A percentile compares a stretch with the other conserved stretches of the same genome.
phyloP scores from a whole-genome alignment of 306 rosid species.

The Trifolium subterraneum region DNA sequence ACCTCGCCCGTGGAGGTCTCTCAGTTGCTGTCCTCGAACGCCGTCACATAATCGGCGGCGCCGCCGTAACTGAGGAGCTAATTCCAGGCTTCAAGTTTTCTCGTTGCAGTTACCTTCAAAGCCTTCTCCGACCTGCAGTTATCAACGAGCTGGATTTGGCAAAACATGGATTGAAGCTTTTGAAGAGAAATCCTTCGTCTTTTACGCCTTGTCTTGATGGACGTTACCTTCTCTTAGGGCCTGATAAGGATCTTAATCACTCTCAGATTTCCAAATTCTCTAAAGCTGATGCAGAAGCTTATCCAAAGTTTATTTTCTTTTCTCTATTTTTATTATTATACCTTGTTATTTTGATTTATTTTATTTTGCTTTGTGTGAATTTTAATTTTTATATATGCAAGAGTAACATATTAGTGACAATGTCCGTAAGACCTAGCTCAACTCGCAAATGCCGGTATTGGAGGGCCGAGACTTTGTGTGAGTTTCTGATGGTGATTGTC shows the following conservation, averaged over 20 bases:
- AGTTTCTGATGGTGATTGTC: neutral
- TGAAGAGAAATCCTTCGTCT: constrained; percentile 86
- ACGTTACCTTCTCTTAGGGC: constrained; percentile 81
- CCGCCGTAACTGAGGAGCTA: constrained; percentile 86
- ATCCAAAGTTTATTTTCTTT: constrained; percentile 59
- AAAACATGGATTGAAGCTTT: constrained; percentile 82
- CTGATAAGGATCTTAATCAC: constrained; percentile 65
- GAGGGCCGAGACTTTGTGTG: neutral
- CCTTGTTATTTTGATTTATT: neutral
- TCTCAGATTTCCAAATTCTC: constrained; percentile 92
- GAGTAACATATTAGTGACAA: neutral
- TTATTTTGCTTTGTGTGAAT: neutral
- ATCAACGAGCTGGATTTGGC: constrained; percentile 78
- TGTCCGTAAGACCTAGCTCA: neutral
- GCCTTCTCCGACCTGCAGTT: constrained; percentile 86
- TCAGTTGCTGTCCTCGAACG: constrained; percentile 96
- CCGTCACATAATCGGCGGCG: constrained; percentile 90
- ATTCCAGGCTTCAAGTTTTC: constrained; percentile 91
- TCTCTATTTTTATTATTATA: neutral
- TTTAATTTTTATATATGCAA: neutral
- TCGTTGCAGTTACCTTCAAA: constrained; percentile 90
- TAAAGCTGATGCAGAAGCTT: constrained; percentile 71
- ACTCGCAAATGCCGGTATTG: neutral
- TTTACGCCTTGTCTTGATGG: constrained; percentile 95
- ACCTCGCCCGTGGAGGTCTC: constrained; percentile 85